Percentiles rank a stretch among this genome's conserved stretches.
phyloP scores from a whole-genome alignment of 192 early-diverging fungal species.

The Coemansia sp. region DNA sequence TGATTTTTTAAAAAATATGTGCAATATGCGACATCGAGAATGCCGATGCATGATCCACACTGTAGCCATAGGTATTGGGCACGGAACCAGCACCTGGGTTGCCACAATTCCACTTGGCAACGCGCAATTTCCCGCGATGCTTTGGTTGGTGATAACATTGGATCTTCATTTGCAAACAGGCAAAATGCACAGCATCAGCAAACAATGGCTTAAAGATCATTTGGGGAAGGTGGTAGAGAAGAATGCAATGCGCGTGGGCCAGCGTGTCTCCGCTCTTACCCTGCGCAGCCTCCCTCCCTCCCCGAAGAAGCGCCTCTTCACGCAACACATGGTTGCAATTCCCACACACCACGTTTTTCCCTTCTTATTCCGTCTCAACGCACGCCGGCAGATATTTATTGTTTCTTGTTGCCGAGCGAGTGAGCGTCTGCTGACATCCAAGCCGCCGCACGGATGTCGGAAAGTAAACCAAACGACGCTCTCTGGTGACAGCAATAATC shows the following conservation, averaged over 20 bases:
- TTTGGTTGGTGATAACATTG: background rate
- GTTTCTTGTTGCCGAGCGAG: background rate
- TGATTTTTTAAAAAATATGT: background rate
- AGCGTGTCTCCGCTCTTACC: background rate
- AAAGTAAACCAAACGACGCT: background rate
- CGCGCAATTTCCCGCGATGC: background rate
- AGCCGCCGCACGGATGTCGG: background rate
- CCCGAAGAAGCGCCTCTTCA: background rate
- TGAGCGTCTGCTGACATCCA: background rate
- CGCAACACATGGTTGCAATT: conserved; percentile 2
- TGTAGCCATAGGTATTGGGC: background rate
- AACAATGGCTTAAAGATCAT: background rate
- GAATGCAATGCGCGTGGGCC: background rate
- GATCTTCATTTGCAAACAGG: background rate
- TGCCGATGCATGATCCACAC: background rate
- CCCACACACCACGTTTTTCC: conserved; percentile 6
- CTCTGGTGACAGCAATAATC: background rate
- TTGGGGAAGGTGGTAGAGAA: background rate
- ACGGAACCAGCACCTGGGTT: conserved; percentile 1
- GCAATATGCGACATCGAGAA: background rate
- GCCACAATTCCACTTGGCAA: background rate
- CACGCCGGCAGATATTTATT: background rate
- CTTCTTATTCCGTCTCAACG: background rate
- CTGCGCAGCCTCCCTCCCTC: background rate
- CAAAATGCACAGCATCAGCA: background rate